Base-by-base conservation (phyloP, 768 basidiomycete species). In the Mycena albidolilacea region DNA sequence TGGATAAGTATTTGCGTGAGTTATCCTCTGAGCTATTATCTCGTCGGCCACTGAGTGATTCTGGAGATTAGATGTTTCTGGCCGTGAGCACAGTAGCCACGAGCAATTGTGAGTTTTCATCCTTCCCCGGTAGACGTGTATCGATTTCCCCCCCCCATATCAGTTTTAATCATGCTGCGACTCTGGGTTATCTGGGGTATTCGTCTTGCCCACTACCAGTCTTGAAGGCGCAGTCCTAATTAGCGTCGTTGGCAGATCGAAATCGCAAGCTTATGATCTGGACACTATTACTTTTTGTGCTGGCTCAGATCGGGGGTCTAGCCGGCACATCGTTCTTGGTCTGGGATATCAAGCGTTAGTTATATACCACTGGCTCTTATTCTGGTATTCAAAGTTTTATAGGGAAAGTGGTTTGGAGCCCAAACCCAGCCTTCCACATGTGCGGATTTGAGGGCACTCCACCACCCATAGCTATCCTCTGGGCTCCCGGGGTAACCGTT, bases 171-270 rank as follows among this genome's bases (percentile, higher is more conserved):
- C 72, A 64, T 75, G 39, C 63, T 75, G n/a, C 71, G 74, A 10
- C 68, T 75, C 11, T 75, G 74, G 74, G 71, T 75, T 37, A 43
- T 75, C 19, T 75, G 74, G 74, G 74, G 74, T 75, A 65, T 37
- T 71, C 21, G 1, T 30, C 21, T 58, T 17, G 7, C 14, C 9
- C n/a, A 8, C 6, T 15, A 9, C 35, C 19, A n/a, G 37, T 30
- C 9, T 54, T 30, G 30, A 30, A 30, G 41, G 2, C 41, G 7
- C 14, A n/a, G 14, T 39, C 50, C 55, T 65, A 44, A 64, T n/a
- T n/a, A n/a, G n/a, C 48, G 21, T 52, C 17, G 2, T 15, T 41
- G 44, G 9, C 44, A 75, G 74, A 70, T n/a, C 71, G 71, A 11
- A 39, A 75, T 66, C 70, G 71, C 58, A 61, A 59, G 44, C 71